Base-by-base conservation (phyloP, 805 yeast species). In the Candida peoriensis region DNA sequence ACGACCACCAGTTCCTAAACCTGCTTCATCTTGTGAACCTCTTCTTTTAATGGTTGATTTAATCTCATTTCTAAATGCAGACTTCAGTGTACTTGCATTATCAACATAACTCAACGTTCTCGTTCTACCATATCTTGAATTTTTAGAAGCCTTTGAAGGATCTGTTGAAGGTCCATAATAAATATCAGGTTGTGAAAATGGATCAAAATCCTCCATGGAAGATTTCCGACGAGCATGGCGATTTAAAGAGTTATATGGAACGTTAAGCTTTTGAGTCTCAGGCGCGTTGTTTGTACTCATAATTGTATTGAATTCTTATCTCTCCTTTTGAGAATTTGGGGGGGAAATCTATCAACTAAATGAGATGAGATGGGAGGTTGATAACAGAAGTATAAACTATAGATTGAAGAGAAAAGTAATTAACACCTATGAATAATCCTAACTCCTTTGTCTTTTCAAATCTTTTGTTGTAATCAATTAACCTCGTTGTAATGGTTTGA, bases 161-260 rank as follows among this genome's bases (percentile, higher is more conserved):
- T 74, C 76, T 3, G 76, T 75, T 21, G 54, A 55, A 2, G 82
- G 77, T 5, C 85, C 84, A 55, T 83, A 82, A 54, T 83, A 83
- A 18, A 70, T 63, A 32, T 81, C 89, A 0, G 90, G 72, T n/a
- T 63, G 58, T 13, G 81, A 79, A 43, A 66, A 79, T 0, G 93
- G 93, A 51, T 81, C 47, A 37, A 40, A 39, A 10, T 50, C 55
- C n/a, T 50, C 57, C 20, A 39, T 29, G 4, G 57, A 49, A 3
- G 57, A 52, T 36, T 33, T 49, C 12, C 54, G 38, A 31, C 53
- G 44, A 8, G 24, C n/a, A 13, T 35, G 39, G 10, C 28, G n/a
- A 6, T 28, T 28, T 24, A n/a, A n/a, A n/a, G n/a, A n/a, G n/a
- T n/a, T n/a, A n/a, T n/a, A n/a, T n/a, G n/a, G n/a, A 5, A 13